Conservation (phyloP, 345 rosid genomes). For the Camelina laxa region DNA sequence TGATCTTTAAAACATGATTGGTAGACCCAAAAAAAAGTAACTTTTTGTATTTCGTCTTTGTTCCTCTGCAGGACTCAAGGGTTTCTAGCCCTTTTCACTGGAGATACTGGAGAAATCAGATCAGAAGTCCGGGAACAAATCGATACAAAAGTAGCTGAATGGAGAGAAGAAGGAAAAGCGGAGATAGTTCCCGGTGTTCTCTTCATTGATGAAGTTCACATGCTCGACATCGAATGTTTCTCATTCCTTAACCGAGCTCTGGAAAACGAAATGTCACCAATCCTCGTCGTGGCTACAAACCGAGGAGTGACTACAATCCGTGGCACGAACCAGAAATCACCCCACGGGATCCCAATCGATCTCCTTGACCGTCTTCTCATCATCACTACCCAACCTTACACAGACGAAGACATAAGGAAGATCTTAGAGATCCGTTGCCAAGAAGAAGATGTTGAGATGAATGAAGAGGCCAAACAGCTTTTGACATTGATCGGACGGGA, state of each 20-base stretch:
- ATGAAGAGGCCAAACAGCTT: constrained; percentile 78
- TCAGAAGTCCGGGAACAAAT: constrained; percentile 96
- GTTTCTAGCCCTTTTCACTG: constrained; percentile 92
- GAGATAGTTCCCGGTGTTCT: constrained; percentile 96
- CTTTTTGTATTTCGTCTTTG: constrained; percentile 7
- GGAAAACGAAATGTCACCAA: constrained; percentile 97
- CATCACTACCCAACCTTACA: constrained; percentile 81
- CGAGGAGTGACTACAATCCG: constrained; percentile 91
- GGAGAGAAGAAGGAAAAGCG: constrained; percentile 99
- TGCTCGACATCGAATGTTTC: constrained; percentile 99
- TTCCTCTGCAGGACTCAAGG: constrained; percentile 76
- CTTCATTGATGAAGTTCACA: constrained; percentile 96
- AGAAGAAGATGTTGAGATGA: constrained; percentile 92
- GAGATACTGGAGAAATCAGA: constrained; percentile 96
- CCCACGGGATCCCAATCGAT: constrained; percentile 96
- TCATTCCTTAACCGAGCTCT: constrained; percentile 95
- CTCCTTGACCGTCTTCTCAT: constrained; percentile 93
- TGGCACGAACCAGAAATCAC: constrained; percentile 90
- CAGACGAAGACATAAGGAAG: constrained; percentile 72
- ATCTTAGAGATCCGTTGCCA: constrained; percentile 91
- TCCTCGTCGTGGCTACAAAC: constrained; percentile 90
- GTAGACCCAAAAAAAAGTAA: neutral
- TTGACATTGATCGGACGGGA: constrained; percentile 82
- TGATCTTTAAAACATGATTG: neutral
- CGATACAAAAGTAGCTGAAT: constrained; percentile 94